Percentiles rank a stretch among this genome's conserved stretches.
phyloP scores from a whole-genome alignment of 345 rosid genomes.

The Ceriops tagal region DNA sequence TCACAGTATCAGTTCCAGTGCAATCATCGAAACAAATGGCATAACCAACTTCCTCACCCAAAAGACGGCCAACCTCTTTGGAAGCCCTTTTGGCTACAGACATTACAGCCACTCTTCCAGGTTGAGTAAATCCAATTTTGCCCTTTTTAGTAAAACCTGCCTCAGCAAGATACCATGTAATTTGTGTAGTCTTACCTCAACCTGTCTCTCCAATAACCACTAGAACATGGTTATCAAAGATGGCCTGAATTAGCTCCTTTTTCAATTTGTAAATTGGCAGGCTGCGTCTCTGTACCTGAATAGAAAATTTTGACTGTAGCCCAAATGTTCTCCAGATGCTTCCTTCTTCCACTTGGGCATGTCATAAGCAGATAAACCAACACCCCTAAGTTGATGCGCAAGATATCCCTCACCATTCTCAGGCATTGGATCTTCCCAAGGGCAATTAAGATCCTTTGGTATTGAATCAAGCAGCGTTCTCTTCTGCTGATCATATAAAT shows the following conservation, averaged over 20 bases:
- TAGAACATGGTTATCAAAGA: slow-evolving; percentile 77
- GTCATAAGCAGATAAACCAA: slow-evolving; percentile 81
- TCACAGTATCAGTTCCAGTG: slow-evolving; percentile 80
- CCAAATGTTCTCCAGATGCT: slow-evolving; percentile 77
- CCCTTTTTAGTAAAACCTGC: slow-evolving; percentile 73
- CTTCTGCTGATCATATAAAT: slow-evolving; percentile 79
- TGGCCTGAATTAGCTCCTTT: slow-evolving; percentile 79
- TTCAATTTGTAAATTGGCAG: slow-evolving; percentile 88
- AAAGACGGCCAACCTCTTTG: slow-evolving; percentile 83
- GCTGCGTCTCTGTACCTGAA: slow-evolving; percentile 87
- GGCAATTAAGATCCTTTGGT: slow-evolving; percentile 95
- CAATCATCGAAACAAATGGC: slow-evolving; percentile 81
- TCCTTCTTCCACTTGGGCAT: slow-evolving; percentile 98
- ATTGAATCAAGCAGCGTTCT: slow-evolving; percentile 89
- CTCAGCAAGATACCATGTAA: slow-evolving; percentile 79
- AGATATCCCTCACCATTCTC: slow-evolving; percentile 91
- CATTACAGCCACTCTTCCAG: slow-evolving; percentile 82
- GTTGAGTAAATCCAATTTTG: slow-evolving; percentile 83
- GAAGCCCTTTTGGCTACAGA: slow-evolving; percentile 91
- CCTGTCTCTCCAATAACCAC: slow-evolving; percentile 90
- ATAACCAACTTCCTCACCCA: slow-evolving; percentile 86
- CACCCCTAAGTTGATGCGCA: slow-evolving; percentile 89
- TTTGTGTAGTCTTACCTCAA: slow-evolving; percentile 83
- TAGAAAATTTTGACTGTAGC: slow-evolving; percentile 77
- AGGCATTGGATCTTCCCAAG: slow-evolving; percentile 97